Base-by-base conservation (phyloP, 495 filamentous ascomycete genomes). In the Aspergillus biplanus region DNA sequence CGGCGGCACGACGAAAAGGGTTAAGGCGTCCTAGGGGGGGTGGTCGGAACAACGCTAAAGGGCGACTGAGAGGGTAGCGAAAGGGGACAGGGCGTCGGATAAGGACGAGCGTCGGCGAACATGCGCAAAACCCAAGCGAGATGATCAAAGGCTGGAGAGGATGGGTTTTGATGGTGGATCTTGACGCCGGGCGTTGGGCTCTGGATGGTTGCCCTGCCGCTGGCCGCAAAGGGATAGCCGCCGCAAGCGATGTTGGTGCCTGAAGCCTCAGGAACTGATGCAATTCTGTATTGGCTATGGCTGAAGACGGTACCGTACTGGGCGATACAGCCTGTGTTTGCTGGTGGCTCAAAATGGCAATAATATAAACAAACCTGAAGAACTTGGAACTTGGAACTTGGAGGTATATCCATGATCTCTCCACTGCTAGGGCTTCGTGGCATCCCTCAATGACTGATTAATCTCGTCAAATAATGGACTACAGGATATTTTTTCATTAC, bases 171-270 rank as follows among this genome's bases (percentile, higher is more conserved):
- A 50, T 69, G 68, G 66, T 72, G 67, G 70, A 71, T 72, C 73
- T 77, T 78, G 65, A 66, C 67, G 69, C 69, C 67, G 56, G 60
- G 48, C 56, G 69, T 72, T 75, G 75, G 70, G 63, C 67, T 74
- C 75, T 78, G 76, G 73, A 69, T 80, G 76, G 78, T 75, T 75
- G 69, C 73, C 71, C 65, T 78, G 75, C 75, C 78, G 66, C 68
- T 67, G 65, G 76, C 74, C 73, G 76, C 78, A 78, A 78, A 67
- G 67, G 71, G 76, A 66, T 75, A 81, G 73, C 68, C 78, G 78
- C 78, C 69, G 70, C 69, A 78, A 79, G 75, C 76, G 76, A 78
- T 67, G 3, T 50, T 2, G 5, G 16, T 50, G 47, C 47, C 47
- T 50, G 16, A 50, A 31, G 27, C 47, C 6, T 31, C 47, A 50